A percentile compares a stretch with the other conserved stretches of the same genome.
These are phyloP conservation scores for Scedosporium minutisporum DNA, from an alignment of 2,329 filamentous ascomycete genomes.

Conservation along the genomic window DNA sequence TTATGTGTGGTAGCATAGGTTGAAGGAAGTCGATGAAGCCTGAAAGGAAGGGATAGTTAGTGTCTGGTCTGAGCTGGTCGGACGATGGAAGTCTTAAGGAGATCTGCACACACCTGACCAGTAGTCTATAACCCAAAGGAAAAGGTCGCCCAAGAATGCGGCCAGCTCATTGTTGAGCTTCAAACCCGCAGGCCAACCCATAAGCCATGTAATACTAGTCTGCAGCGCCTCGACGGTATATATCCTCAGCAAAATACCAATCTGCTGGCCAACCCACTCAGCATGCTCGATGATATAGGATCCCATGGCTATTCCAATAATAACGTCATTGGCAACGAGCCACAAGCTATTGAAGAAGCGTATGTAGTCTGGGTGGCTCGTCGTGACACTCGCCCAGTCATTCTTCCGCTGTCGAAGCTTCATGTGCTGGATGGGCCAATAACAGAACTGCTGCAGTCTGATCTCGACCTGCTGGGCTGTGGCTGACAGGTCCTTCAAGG, in stretches of 20 bases:
- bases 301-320: constrained; percentile 92
- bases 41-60: constrained; percentile 17
- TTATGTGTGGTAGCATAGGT: constrained; percentile 73
- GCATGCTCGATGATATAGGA: constrained; percentile 97
- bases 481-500: constrained; percentile 89
- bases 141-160: constrained; percentile 87
- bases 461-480: constrained; percentile 98
- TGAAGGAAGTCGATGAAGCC: constrained; percentile 68
- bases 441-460: constrained; percentile 93
- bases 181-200: constrained; percentile 87
- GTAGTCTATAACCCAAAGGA: constrained; percentile 97
- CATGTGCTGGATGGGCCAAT: constrained; percentile 95
- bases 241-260: constrained; percentile 62
- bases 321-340: constrained; percentile 97
- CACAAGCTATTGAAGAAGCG: constrained; percentile 98
- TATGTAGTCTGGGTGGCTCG: constrained; percentile 94
- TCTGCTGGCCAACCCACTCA: constrained; percentile 68
- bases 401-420: constrained; percentile 81
- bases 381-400: constrained; percentile 93
- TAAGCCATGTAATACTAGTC: constrained; percentile 86
- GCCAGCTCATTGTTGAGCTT: constrained; percentile 94
- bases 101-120: constrained; percentile 62
- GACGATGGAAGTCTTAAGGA: neutral
- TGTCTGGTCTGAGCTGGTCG: neutral
- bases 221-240: constrained; percentile 87